These are phyloP conservation scores for Pluteus cervinus DNA, from an alignment of 768 basidiomycete species.

Conservation along the genomic window DNA sequence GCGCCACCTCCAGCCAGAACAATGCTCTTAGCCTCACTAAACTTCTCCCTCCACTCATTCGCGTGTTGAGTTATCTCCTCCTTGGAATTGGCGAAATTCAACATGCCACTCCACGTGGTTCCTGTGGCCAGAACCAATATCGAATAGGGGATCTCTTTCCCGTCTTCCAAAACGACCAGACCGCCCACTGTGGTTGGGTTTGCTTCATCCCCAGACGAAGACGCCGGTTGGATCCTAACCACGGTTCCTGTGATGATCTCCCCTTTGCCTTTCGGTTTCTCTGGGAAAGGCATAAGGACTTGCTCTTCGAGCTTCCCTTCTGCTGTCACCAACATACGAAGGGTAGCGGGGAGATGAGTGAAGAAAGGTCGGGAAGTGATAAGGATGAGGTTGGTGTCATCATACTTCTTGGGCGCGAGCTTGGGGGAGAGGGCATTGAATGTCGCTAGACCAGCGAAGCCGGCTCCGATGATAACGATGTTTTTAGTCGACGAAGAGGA, in stretches of 20 bases:
- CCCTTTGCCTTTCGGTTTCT: too few relatives aligned
- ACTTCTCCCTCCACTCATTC: slow-evolving; percentile 23
- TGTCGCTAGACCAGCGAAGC: slow-evolving; percentile 35
- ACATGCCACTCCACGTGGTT: slow-evolving; percentile 43
- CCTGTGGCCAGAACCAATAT: slow-evolving; percentile 59
- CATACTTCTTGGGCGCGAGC: slow-evolving; percentile 38
- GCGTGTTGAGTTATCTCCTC: slow-evolving; percentile 20
- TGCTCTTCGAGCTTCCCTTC: slow-evolving; percentile 23
- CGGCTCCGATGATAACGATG: slow-evolving; percentile 50
- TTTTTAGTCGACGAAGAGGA: too few relatives aligned
- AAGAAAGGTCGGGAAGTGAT: slow-evolving; percentile 42
- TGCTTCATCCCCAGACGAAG: too few relatives aligned
- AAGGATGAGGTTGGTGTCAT: slow-evolving; percentile 45
- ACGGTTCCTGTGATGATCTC: too few relatives aligned
- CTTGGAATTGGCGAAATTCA: slow-evolving; percentile 34
- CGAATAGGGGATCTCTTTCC: slow-evolving; percentile 44
- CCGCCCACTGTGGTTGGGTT: too few relatives aligned
- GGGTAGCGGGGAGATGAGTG: slow-evolving; percentile 38
- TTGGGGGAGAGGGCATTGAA: slow-evolving; percentile 38
- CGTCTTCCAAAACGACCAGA: slow-evolving; percentile 40
- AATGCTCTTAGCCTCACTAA: slow-evolving; percentile 34
- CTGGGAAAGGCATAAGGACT: too few relatives aligned
- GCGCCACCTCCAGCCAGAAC: slow-evolving; percentile 54
- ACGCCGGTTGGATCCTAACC: too few relatives aligned
- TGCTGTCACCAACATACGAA: slow-evolving; percentile 42